Conservation (phyloP, 2,329 filamentous ascomycete species). For the Epichloe hybrida region DNA sequence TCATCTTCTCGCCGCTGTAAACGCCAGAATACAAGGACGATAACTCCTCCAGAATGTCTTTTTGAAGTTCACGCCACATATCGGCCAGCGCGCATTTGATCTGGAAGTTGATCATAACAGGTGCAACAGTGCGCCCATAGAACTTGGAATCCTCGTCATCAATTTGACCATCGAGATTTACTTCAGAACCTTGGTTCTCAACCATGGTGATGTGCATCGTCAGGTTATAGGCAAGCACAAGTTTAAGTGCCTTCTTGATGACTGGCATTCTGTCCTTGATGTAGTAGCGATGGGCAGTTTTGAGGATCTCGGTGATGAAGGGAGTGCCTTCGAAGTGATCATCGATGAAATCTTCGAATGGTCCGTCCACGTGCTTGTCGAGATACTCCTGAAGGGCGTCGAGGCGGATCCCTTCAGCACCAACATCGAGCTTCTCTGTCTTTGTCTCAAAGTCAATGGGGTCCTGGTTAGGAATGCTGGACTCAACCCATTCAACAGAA, state of each 20-base stretch:
- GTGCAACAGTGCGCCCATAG: constrained; percentile 79
- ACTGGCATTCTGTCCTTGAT: constrained; percentile 76
- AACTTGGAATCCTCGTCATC: constrained; percentile 77
- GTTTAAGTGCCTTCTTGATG: constrained; percentile 88
- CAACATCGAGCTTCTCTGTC: constrained; percentile 80
- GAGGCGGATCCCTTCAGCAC: constrained; percentile 72
- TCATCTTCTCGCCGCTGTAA: constrained; percentile 91
- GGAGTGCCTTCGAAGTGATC: constrained; percentile 93
- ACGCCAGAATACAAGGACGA: constrained; percentile 91
- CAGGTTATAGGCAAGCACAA: constrained; percentile 89
- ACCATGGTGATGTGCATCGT: constrained; percentile 92
- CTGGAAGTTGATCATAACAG: constrained; percentile 99
- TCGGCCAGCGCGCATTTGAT: constrained; percentile 95
- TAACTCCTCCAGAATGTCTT: constrained; percentile 88
- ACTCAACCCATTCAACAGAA: constrained; percentile 86
- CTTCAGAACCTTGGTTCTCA: constrained; percentile 73
- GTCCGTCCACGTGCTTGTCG: constrained; percentile 84
- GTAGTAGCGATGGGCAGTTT: constrained; percentile 91
- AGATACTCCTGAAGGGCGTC: constrained; percentile 80
- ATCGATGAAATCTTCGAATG: constrained; percentile 86
- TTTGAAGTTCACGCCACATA: constrained; percentile 96
- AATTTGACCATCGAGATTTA: constrained; percentile 67
- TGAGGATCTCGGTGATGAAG: constrained; percentile 90
- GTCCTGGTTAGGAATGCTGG: constrained; percentile 50
- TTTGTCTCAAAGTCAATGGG: constrained; percentile 73